Evolutionary conservation across 805 yeast genomes (phyloP).

Genomic region (Brettanomyces nanus): DNA sequence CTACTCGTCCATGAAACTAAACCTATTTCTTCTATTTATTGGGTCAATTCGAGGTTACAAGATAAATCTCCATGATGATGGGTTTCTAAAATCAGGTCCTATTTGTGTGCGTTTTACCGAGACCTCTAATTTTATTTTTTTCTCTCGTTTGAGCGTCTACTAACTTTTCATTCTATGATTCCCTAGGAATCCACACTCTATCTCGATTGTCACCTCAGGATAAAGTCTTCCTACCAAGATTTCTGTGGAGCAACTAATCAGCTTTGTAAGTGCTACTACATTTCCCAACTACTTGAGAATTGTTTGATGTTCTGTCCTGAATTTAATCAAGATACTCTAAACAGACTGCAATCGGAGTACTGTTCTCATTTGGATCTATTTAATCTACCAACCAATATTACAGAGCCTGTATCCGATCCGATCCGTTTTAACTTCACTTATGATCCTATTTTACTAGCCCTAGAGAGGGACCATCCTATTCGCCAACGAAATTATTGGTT

Average conservation of each 20-base stretch:
- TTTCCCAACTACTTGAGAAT: background rate
- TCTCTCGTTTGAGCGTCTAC: no score
- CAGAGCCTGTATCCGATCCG: background rate
- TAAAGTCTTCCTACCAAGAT: background rate
- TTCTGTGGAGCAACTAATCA: background rate
- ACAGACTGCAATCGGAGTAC: background rate
- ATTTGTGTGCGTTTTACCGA: background rate
- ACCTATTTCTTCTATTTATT: no score
- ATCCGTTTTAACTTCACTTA: background rate
- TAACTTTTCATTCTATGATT: background rate
- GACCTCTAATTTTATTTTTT: background rate
- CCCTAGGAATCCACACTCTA: background rate
- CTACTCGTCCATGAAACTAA: no score
- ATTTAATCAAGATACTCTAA: background rate
- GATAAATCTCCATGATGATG: background rate
- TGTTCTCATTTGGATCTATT: background rate
- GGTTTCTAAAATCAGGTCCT: background rate
- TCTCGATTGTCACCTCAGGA: background rate
- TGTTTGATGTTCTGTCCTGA: background rate
- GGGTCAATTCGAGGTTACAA: no score
- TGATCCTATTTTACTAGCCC: background rate
- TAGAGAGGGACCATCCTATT: background rate
- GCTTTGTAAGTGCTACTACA: conserved; percentile 1
- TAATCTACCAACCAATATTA: background rate
- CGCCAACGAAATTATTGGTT: background rate